Evolutionary conservation across 1,139 yeast species (phyloP).

Genomic region (Candida sp.): DNA sequence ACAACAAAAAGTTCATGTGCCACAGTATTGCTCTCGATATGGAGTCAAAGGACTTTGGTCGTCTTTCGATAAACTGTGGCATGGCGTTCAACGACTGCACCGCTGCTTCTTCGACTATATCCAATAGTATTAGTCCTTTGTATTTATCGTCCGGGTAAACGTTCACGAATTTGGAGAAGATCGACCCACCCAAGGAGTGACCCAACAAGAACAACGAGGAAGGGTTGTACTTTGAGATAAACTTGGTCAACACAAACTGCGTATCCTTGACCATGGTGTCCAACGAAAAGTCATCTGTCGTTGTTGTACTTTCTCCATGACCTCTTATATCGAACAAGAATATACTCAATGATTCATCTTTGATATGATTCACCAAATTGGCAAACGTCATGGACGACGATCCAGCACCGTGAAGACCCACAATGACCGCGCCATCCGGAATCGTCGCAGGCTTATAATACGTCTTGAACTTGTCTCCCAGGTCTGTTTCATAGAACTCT

Average conservation of each 20-base stretch:
- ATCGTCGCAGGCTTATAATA: constrained; percentile 61
- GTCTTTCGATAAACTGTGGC: constrained; percentile 60
- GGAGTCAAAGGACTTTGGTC: constrained; percentile 64
- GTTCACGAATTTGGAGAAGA: constrained; percentile 55
- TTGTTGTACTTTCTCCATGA: constrained; percentile 57
- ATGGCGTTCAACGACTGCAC: constrained; percentile 68
- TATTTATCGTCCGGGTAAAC: constrained; percentile 22
- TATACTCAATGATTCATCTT: constrained; percentile 46
- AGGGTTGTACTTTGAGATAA: constrained; percentile 26
- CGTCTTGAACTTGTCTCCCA: constrained; percentile 46
- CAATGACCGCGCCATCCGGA: constrained; percentile 56
- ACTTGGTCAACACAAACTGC: constrained; percentile 42
- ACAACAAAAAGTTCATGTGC: constrained; percentile 67
- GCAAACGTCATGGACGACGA: constrained; percentile 86
- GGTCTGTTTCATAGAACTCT: constrained; percentile 7
- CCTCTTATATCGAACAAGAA: constrained; percentile 83
- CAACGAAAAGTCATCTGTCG: constrained; percentile 47
- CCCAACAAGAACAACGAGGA: constrained; percentile 63
- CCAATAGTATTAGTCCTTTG: constrained; percentile 77
- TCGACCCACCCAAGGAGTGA: constrained; percentile 93
- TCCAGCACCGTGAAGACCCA: constrained; percentile 96
- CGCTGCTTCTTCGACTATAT: constrained; percentile 95
- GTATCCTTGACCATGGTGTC: constrained; percentile 63
- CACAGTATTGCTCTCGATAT: constrained; percentile 75
- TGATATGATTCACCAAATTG: constrained; percentile 36